Base-by-base conservation (phyloP, 768 basidiomycete species). In the Boletus coccyginus region DNA sequence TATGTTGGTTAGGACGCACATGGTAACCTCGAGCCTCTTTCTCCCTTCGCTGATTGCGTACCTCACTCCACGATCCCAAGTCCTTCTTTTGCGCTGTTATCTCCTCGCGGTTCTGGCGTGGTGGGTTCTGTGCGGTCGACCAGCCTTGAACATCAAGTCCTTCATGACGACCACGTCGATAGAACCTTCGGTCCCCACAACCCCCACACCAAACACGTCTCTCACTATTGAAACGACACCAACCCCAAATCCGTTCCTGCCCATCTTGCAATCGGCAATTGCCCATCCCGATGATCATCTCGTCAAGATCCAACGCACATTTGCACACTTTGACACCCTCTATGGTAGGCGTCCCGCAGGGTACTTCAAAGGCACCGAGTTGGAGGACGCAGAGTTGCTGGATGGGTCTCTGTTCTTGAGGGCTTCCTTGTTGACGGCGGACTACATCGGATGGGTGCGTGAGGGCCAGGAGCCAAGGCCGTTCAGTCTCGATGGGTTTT, bases 221-320 rank as follows among this genome's bases (percentile, higher is more conserved):
- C 7, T 31, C 19, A 55, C 53, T 13, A 58, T 55, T 3, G 64
- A 57, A 32, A 59, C 49, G 19, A 54, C 47, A 2, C 54, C 58
- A 12, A 49, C 31, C 1, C 70, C 74, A 3, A 79, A 79, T 46
- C 61, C 68, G 0, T 79, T 78, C 73, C 57, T 76, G 4, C 64
- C 70, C 0, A 67, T 78, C 56, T 62, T 79, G 42, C 71, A 78
- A 51, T 67, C 68, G 2, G 62, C 70, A 9, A 63, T 78, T 42
- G 43, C 67, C 0, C 70, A 76, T 56, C 73, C 74, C 1, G 56
- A 59, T 7, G 73, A 73, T 14, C 73, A 74, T 49, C 12, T 72
- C 11, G 11, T 61, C 33, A 74, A 74, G 48, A 59, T 66, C 11
- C 70, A 74, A 41, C 69, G 70, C 0, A 29, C 73, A 0, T 63